These are phyloP conservation scores for Debaryomyces singareniensis DNA, from an alignment of 1,139 yeast species.

Conservation along the genomic window DNA sequence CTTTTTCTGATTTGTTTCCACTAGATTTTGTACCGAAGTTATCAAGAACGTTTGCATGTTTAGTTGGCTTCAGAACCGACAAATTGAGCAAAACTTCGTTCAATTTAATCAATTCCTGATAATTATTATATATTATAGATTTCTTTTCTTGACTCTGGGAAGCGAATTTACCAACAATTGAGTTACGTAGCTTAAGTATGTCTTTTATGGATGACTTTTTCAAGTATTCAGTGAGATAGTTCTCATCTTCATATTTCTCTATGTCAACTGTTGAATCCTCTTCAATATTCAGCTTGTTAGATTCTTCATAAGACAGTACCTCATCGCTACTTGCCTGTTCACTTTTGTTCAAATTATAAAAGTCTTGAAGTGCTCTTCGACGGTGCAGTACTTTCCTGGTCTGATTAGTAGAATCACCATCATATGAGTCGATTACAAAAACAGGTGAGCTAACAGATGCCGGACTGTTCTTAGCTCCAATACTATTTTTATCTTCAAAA, in stretches of 20 bases:
- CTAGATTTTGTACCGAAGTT: constrained; percentile 5
- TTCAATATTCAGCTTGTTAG: no score
- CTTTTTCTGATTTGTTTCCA: constrained; percentile 7
- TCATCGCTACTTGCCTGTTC: no score
- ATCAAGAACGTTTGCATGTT: constrained; percentile 1
- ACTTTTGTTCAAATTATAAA: constrained; percentile 25
- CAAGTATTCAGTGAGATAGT: background rate
- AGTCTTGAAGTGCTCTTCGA: constrained; percentile 40
- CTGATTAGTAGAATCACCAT: no score
- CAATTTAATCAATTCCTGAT: constrained; percentile 39
- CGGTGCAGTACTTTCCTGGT: constrained; percentile 34
- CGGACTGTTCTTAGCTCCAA: no score
- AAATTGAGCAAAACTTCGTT: constrained; percentile 30
- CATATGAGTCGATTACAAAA: no score
- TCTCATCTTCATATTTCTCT: no score
- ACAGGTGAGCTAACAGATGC: no score
- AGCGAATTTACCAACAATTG: constrained; percentile 24
- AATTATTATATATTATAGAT: constrained; percentile 42
- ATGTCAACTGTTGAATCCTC: background rate
- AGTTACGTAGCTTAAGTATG: constrained; percentile 30
- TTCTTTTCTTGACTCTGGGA: constrained; percentile 39
- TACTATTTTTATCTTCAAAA: no score
- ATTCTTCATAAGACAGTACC: no score
- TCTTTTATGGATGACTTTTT: constrained; percentile 25
- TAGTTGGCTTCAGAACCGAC: constrained; percentile 14